Evolutionary conservation across 148 eudicot species (phyloP), one percentile per base, ranked within the genome.

Genomic region (Spergularia bocconei): DNA sequence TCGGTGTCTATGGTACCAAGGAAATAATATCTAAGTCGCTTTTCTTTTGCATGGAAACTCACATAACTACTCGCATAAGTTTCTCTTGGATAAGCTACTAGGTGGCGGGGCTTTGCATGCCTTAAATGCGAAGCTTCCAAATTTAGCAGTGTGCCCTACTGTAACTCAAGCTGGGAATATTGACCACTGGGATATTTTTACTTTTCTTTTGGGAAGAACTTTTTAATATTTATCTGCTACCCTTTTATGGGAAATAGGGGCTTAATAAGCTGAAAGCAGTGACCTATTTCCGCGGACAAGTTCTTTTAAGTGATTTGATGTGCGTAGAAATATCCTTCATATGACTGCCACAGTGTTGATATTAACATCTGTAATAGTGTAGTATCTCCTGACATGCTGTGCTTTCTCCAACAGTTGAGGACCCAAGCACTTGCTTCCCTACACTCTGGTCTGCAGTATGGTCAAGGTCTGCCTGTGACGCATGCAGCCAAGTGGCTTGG

Each of bases 341-440:
- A 33, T 67, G 17, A 19, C 33, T 70, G 38, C 19, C 10, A 19
- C 41, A 10, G 47, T 54, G 25, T 36, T 69, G 63, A 73, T 53
- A 48, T 67, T 67, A 6, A 14, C 50, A 56, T 16, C 13, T 71
- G 25, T 33, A 14, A 19, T 69, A 65, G 12, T 66, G 25, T 33
- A 14, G 19, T 69, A 67, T 69, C 62, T 11, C 57, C 66, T 77
- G 39, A 55, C 59, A 61, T 75, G 69, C 39, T 74, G n/a, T 79
- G 74, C 65, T 78, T 74, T 74, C 39, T 63, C 67, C 53, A 52
- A 76, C 96, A 92, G 98, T 79, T 95, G 83, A 88, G 98, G 60
- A 91, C 94, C 78, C 99, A 87, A 76, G 99, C 99, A 44, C 94
- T 95, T 75, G 98, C 97, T 80, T 84, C 97, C 58, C 81, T 95